Evolutionary conservation across 768 basidiomycete species (phyloP), one percentile per base, ranked within the genome.

Genomic region (Boletus rex-veris): DNA sequence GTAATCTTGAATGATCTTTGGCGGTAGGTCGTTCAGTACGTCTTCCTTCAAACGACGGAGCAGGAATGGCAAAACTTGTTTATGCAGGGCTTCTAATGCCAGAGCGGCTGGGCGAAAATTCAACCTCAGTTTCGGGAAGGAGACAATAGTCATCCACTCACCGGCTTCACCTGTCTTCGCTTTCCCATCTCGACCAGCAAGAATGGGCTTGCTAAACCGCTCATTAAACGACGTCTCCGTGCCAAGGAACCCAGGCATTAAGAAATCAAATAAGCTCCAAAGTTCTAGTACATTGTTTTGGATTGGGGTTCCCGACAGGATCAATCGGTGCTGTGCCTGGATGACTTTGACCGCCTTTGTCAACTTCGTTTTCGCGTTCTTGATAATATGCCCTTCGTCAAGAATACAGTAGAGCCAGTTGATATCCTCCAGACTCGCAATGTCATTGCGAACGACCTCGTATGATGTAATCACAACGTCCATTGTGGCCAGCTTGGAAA

Each of bases 191-290:
- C 95, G 82, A 69, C 92, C 94, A 7, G 92, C 90, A 48, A 97
- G 74, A 45, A 99, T 98, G 2, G 97, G 97, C 66, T 95, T 97
- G 56, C 92, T 87, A 66, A 97, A 99, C 30, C 92, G 83, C 53
- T 98, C 94, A 63, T 92, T 96, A 76, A 99, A 99, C 3, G 86
- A 88, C 14, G 85, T 71, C 70, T 98, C 97, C 12, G 89, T 93
- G n/a, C 97, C 97, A 48, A 99, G 75, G 75, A 99, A 98, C 4
- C 97, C 97, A 15, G 97, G 97, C 97, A 99, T 99, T 60, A 99
- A 75, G 74, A 98, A 99, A 72, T 99, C 97, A 70, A 99, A 99
- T 41, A 99, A 74, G 71, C 92, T 97, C 97, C 97, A 99, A 3
- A 99, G 75, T 68, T 99, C 97, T 45, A 99, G 77, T 3, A 99